phyloP scores from a whole-genome alignment of 495 filamentous ascomycete genomes.

The Melanomma pulvis-pyrius region DNA sequence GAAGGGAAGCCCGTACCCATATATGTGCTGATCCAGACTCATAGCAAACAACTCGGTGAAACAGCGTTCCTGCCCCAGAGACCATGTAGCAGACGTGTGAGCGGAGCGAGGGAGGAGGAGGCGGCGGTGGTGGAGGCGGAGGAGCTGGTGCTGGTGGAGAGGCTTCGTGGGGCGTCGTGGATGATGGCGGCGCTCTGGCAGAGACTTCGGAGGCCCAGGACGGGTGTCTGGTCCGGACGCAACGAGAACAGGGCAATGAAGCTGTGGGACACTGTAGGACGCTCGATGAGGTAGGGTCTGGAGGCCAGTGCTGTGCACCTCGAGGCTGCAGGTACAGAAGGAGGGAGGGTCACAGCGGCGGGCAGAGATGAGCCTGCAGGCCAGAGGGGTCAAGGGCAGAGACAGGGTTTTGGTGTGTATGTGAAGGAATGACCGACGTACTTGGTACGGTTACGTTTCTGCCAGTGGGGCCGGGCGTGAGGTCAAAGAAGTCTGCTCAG shows the following conservation, averaged over 20 bases:
- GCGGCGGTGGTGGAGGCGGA: neutral
- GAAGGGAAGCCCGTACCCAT: slow-evolving; percentile 38
- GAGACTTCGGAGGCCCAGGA: neutral
- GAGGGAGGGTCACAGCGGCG: slow-evolving; percentile 21
- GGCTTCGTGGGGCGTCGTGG: neutral
- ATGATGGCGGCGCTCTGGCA: slow-evolving; percentile 15
- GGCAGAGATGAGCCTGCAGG: slow-evolving; percentile 15
- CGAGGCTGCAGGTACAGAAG: slow-evolving; percentile 39
- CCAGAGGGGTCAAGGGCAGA: slow-evolving; percentile 14
- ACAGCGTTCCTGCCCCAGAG: slow-evolving; percentile 19
- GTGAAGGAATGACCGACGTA: slow-evolving; percentile 8
- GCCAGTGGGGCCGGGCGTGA: slow-evolving; percentile 20
- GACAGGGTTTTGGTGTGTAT: too few species aligned
- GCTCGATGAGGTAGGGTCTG: slow-evolving; percentile 27
- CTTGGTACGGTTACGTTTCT: neutral
- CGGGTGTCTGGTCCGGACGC: slow-evolving; percentile 14
- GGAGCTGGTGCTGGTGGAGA: slow-evolving; percentile 7
- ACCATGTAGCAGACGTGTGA: slow-evolving; percentile 24
- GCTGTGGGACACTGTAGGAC: slow-evolving; percentile 34
- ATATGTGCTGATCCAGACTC: slow-evolving; percentile 44
- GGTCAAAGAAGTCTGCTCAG: slow-evolving; percentile 8
- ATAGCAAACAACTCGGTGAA: slow-evolving; percentile 34
- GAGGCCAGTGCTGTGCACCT: slow-evolving; percentile 34
- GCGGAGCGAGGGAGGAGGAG: neutral
- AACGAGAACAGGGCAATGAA: slow-evolving; percentile 18